Percentiles rank a stretch among this genome's conserved stretches.
These are phyloP conservation scores for Ganoderma lucidum DNA, from an alignment of 1,284 basidiomycete species.

Conservation along the genomic window DNA sequence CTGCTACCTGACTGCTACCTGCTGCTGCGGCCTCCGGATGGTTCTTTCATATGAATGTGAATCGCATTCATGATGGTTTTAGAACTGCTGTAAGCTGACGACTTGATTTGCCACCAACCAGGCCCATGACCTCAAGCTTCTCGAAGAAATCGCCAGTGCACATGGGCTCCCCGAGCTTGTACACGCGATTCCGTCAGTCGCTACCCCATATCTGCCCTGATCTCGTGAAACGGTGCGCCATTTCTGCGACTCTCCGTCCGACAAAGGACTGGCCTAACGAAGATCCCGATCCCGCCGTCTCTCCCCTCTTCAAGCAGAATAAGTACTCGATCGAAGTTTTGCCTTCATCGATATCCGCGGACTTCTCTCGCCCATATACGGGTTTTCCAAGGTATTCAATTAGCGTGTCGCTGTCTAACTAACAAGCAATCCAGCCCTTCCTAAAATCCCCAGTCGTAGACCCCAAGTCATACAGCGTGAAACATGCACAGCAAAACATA, in stretches of 20 bases:
- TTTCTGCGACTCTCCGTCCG: not conserved
- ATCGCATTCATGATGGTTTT: not conserved
- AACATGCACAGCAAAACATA: not conserved
- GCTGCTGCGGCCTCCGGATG: not conserved
- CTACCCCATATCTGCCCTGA: not conserved
- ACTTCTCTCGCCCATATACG: not conserved
- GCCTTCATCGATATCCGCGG: not conserved
- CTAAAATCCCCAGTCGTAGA: not conserved
- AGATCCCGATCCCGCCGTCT: not conserved
- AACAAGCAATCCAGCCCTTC: not conserved
- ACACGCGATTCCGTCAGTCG: not conserved
- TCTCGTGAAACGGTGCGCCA: not conserved
- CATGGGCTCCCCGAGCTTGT: not conserved
- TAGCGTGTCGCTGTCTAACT: not conserved
- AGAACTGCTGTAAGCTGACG: not conserved
- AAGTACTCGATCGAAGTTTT: not conserved
- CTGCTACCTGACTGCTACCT: not conserved
- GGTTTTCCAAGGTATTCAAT: not conserved
- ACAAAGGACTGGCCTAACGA: not conserved
- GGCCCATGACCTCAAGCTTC: not conserved
- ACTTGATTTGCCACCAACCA: not conserved
- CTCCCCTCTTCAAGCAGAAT: not conserved
- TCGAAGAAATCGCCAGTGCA: not conserved
- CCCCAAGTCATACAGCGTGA: not conserved
- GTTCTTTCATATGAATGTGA: not conserved